Base-by-base conservation (phyloP, 805 yeast species). In the Saccharomycopsis fodiens region DNA sequence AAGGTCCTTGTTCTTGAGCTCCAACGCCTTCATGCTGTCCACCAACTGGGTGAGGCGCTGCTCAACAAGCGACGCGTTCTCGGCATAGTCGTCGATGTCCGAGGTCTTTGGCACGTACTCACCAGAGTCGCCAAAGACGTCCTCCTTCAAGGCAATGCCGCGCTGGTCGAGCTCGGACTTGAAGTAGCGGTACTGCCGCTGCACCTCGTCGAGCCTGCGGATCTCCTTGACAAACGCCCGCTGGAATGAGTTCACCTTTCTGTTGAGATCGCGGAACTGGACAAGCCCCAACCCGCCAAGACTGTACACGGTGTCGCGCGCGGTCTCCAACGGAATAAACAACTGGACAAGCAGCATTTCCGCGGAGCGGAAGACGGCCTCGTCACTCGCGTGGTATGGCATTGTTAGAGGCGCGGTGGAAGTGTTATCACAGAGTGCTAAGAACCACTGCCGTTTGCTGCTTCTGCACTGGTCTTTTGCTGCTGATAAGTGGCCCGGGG, bases 1-100 rank as follows among this genome's bases (percentile, higher is more conserved):
- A 55, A 83, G 66, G 54, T 80, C 78, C 58, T 72, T 66, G 61
- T 79, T 77, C 54, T 71, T 72, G 22, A 65, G 60, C 47, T 68
- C 62, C 47, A 78, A 64, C 7, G 64, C 59, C 31, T 70, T 72
- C 16, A 73, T 63, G 2, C 78, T 66, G 21, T 64, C 73, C 31
- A 69, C 61, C 54, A 78, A 63, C 55, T 76, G 78, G 34, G 59
- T 56, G 8, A 76, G 65, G 52, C 82, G 63, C 39, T 73, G 75
- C 59, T 78, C 83, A 45, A 78, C 62, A 3, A 78, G 54, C 47
- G 71, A 70, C 2, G 78, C 78, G 52, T 72, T 73, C 41, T 71
- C 72, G 21, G 63, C 69, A 50, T 66, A 62, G 44, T 70, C 78
- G 54, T 78, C 82, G 48, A 77, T 67, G 41, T 72, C 76, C 3